A percentile compares a stretch with the other conserved stretches of the same genome.
These are phyloP conservation scores for Backusella westeae DNA, from an alignment of 192 early-diverging fungal genomes.

Conservation along the genomic window DNA sequence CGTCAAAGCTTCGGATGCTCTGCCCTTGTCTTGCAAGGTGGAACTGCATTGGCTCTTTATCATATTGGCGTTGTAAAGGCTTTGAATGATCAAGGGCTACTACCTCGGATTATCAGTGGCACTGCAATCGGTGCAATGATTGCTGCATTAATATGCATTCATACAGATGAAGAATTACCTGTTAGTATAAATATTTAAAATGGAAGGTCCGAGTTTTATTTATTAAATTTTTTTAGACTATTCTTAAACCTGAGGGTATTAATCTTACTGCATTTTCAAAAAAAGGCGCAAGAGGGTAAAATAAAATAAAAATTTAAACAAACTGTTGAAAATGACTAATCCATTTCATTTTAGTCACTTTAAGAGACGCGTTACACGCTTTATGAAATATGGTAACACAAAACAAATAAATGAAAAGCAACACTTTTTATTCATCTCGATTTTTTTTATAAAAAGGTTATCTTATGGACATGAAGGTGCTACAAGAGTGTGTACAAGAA, in stretches of 20 bases:
- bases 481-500: constrained; percentile 66
- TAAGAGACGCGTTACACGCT: constrained; percentile 60
- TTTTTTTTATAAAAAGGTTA: constrained; percentile 43
- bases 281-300: constrained; percentile 50
- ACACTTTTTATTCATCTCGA: neutral
- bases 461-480: constrained; percentile 71
- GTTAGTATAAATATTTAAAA: constrained; percentile 23
- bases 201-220: neutral
- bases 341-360: constrained; percentile 37
- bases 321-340: constrained; percentile 2
- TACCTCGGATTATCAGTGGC: constrained; percentile 79
- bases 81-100: constrained; percentile 55
- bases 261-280: constrained; percentile 65
- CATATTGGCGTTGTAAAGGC: constrained; percentile 82
- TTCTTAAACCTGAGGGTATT: constrained; percentile 60
- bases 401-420: neutral
- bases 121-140: constrained; percentile 72
- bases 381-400: constrained; percentile 61
- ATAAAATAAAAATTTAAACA: neutral
- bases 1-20: constrained; percentile 73
- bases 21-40: constrained; percentile 72
- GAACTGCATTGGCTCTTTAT: constrained; percentile 69
- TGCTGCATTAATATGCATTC: constrained; percentile 73
- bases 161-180: constrained; percentile 72
- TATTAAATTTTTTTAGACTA: constrained; percentile 22